phyloP scores from a whole-genome alignment of 1,284 basidiomycete genomes.

The Boletus subluridellus region DNA sequence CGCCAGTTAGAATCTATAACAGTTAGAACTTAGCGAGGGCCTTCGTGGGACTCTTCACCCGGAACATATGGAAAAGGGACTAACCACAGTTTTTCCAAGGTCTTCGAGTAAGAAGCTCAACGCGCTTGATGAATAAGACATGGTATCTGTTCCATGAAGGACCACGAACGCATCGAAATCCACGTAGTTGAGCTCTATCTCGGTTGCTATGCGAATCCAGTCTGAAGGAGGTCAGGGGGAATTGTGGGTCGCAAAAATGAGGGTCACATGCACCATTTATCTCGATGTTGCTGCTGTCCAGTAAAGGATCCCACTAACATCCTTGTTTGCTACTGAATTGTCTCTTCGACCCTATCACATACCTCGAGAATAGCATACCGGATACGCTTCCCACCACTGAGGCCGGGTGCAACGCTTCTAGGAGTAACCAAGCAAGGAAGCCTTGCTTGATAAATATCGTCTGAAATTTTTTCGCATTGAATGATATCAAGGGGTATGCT shows the following conservation, averaged over 20 bases:
- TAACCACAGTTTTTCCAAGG: constrained; percentile 81
- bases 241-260: background rate
- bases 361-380: constrained; percentile 80
- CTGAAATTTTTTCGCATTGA: constrained; percentile 50
- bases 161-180: constrained; percentile 87
- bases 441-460: constrained; percentile 64
- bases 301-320: constrained; percentile 73
- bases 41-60: background rate
- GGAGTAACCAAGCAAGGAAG: constrained; percentile 77
- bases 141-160: constrained; percentile 91
- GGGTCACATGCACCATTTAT: constrained; percentile 53
- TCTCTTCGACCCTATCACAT: constrained; percentile 19
- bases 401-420: constrained; percentile 58
- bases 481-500: constrained; percentile 34
- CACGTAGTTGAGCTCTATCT: constrained; percentile 86
- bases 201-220: constrained; percentile 85
- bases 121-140: constrained; percentile 85
- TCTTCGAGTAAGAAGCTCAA: constrained; percentile 89
- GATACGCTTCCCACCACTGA: constrained; percentile 61
- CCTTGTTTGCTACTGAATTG: constrained; percentile 5
- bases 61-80: constrained; percentile 11
- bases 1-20: constrained; percentile 79
- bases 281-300: constrained; percentile 87
- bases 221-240: constrained; percentile 44
- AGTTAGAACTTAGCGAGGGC: background rate